These are phyloP conservation scores for Bothriochloa decipiens DNA, from an alignment of 176 grass and related monocot genomes.

Conservation along the genomic window DNA sequence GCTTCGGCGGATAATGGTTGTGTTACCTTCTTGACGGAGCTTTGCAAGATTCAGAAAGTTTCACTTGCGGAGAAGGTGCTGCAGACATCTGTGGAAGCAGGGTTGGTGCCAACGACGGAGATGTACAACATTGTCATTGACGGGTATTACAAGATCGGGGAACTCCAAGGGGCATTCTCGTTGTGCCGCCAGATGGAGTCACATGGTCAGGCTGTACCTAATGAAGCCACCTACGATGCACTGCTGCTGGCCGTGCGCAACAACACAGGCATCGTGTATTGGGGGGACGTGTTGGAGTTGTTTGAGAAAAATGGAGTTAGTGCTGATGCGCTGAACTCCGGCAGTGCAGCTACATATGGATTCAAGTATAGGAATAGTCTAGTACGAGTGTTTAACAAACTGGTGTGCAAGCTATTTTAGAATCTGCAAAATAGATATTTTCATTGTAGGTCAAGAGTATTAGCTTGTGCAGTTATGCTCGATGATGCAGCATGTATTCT, in stretches of 20 bases:
- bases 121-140: not conserved
- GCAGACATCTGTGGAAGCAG: not conserved
- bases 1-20: not conserved
- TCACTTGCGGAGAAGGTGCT: not conserved
- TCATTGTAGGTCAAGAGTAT: not conserved
- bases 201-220: not conserved
- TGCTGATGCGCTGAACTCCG: not conserved
- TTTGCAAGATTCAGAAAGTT: not conserved
- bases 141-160: not conserved
- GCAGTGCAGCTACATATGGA: not conserved
- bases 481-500: not conserved
- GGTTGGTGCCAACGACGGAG: not conserved
- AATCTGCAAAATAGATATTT: not conserved
- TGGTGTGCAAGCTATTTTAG: not conserved
- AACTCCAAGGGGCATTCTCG: not conserved
- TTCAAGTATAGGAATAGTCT: not conserved
- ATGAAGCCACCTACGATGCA: not conserved
- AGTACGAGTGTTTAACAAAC: not conserved
- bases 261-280: not conserved
- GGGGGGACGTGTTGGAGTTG: not conserved
- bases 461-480: not conserved
- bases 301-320: constrained; percentile 1
- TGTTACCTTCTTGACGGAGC: not conserved
- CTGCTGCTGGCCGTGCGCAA: not conserved
- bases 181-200: not conserved